phyloP scores from a whole-genome alignment of 2,329 filamentous ascomycete species.

The Davidsoniella virescens region DNA sequence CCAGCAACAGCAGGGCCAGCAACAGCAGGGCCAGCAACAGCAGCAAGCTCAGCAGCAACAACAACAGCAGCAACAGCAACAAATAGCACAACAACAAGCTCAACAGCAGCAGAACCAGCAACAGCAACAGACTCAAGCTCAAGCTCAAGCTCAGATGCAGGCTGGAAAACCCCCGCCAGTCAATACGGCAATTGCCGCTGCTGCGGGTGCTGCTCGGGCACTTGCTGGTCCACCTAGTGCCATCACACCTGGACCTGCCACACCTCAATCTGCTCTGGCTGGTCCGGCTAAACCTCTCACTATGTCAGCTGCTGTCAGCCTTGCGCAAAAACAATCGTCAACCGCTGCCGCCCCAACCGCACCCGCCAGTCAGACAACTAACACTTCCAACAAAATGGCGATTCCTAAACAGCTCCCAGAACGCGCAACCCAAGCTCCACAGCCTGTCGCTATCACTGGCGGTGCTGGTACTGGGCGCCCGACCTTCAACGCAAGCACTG shows the following conservation, averaged over 20 bases:
- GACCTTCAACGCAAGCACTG: conserved; percentile 66
- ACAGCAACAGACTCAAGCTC: conserved; percentile 16
- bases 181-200: conserved; percentile 29
- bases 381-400: conserved; percentile 48
- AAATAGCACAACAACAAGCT: conserved; percentile 11
- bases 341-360: conserved; percentile 16
- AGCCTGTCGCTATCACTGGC: conserved; percentile 54
- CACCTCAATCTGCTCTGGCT: conserved; percentile 29
- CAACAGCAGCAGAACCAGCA: conserved; percentile 20
- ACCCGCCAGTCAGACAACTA: conserved; percentile 25
- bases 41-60: conserved; percentile 11
- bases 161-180: conserved; percentile 27
- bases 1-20: conserved; percentile 11
- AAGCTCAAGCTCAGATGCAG: conserved; percentile 16
- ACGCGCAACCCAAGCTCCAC: conserved; percentile 50
- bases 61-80: conserved; percentile 14
- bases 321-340: conserved; percentile 21
- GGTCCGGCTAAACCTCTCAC: conserved; percentile 27
- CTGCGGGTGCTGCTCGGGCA: conserved; percentile 23
- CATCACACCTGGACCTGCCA: conserved; percentile 30
- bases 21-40: conserved; percentile 16
- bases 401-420: conserved; percentile 66
- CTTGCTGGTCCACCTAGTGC: conserved; percentile 34
- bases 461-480: conserved; percentile 52
- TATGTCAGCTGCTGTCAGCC: conserved; percentile 33